Conservation (phyloP, 2,329 filamentous ascomycete genomes). For the Thielaviopsis populi region DNA sequence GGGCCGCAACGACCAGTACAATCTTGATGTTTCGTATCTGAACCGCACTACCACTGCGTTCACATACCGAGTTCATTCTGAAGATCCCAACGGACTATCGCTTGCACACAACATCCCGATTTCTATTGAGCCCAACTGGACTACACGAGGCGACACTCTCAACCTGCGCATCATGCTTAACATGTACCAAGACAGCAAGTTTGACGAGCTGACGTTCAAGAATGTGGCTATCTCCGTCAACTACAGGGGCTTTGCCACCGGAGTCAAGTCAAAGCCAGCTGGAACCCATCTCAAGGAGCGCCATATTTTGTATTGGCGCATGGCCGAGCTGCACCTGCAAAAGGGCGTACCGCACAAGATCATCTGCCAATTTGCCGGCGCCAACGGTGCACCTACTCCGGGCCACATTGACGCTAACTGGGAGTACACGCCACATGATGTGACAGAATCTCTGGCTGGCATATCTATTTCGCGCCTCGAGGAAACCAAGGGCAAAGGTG, state of each 20-base stretch:
- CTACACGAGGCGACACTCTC: conserved; percentile 69
- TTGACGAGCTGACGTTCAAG: conserved; percentile 29
- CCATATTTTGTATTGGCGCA: conserved; percentile 63
- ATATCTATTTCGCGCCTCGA: conserved; percentile 48
- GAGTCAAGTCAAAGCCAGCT: conserved; percentile 61
- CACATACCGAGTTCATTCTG: conserved; percentile 75
- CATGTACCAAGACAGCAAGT: not conserved
- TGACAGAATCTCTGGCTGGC: conserved; percentile 27
- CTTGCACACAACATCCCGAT: conserved; percentile 52
- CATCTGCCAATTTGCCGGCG: conserved; percentile 63
- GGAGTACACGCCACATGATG: conserved; percentile 36
- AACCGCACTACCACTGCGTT: conserved; percentile 67
- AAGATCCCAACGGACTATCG: conserved; percentile 34
- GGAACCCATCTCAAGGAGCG: conserved; percentile 69
- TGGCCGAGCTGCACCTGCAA: conserved; percentile 46
- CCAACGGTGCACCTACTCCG: conserved; percentile 54
- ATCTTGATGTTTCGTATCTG: conserved; percentile 56
- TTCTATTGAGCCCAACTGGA: conserved; percentile 63
- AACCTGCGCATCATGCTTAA: conserved; percentile 52
- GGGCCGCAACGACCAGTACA: conserved; percentile 64
- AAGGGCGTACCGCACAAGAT: conserved; percentile 52
- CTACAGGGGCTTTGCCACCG: conserved; percentile 51
- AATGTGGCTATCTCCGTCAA: conserved; percentile 62
- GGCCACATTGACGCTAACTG: conserved; percentile 73
- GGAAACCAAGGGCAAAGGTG: conserved; percentile 38